These are phyloP conservation scores for Gossypium davidsonii DNA, from an alignment of 441 rosid genomes.

Conservation along the genomic window DNA sequence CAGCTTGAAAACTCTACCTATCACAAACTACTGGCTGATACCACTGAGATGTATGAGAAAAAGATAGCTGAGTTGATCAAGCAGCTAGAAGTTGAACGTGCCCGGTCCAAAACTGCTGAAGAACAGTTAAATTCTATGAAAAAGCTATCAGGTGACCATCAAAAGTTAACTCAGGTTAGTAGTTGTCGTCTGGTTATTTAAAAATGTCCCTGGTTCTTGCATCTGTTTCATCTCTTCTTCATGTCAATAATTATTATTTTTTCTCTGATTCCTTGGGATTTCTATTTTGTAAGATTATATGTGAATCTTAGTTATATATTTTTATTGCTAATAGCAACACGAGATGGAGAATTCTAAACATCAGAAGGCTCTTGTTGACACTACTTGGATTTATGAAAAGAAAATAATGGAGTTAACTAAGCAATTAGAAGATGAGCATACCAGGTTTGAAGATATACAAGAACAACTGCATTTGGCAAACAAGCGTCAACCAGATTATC, in stretches of 20 bases:
- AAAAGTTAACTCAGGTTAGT: constrained; percentile 58
- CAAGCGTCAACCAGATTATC: constrained; percentile 43
- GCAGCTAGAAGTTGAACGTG: constrained; percentile 50
- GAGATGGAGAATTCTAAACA: constrained; percentile 47
- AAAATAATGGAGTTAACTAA: constrained; percentile 53
- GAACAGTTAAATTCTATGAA: constrained; percentile 45
- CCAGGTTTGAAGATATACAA: constrained; percentile 37
- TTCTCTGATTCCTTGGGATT: background rate
- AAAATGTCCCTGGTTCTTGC: background rate
- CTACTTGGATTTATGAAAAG: constrained; percentile 58
- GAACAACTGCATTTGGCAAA: constrained; percentile 49
- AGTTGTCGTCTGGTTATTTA: constrained; percentile 4
- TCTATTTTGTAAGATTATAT: background rate
- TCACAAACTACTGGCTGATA: constrained; percentile 73
- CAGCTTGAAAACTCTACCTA: constrained; percentile 61
- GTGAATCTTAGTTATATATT: constrained; percentile 1
- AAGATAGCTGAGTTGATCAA: constrained; percentile 52
- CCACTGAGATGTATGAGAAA: constrained; percentile 74
- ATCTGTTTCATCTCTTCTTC: constrained; percentile 1
- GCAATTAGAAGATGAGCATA: constrained; percentile 50
- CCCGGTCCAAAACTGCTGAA: constrained; percentile 33
- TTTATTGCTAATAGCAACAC: constrained; percentile 41
- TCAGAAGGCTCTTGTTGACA: constrained; percentile 69
- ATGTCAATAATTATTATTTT: background rate
- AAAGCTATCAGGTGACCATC: constrained; percentile 42